Percentiles rank a stretch among this genome's conserved stretches.
phyloP scores from a whole-genome alignment of 192 early-diverging fungal genomes.

The Lunasporangiospora selenospora region DNA sequence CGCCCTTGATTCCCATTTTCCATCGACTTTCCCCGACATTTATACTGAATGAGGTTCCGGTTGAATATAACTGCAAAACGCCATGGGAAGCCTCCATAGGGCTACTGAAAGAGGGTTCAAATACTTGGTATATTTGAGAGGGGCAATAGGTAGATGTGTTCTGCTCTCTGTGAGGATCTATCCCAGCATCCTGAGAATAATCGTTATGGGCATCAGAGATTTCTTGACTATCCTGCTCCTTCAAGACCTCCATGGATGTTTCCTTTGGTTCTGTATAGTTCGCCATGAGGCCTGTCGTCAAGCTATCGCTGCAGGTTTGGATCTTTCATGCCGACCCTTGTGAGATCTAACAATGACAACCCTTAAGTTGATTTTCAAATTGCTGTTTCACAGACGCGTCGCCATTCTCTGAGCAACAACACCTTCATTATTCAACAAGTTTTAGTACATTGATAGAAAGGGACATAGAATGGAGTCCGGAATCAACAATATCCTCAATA shows the following conservation, averaged over 20 bases:
- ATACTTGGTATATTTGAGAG: conserved; percentile 22
- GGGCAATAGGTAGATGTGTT: conserved; percentile 3
- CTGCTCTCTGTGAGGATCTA: neutral
- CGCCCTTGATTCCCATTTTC: conserved; percentile 19
- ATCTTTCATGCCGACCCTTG: no score
- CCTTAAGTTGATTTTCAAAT: no score
- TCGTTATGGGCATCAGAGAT: no score
- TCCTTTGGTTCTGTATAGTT: no score
- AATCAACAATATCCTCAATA: conserved; percentile 46
- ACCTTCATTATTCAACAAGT: neutral
- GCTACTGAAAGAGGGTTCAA: conserved; percentile 6
- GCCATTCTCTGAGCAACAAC: neutral
- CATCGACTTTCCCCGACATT: conserved; percentile 35
- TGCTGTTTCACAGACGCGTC: no score
- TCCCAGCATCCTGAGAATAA: no score
- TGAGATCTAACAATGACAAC: no score
- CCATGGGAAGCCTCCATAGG: neutral
- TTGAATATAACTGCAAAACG: conserved; percentile 22
- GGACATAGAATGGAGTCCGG: conserved; percentile 34
- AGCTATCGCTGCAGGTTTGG: no score
- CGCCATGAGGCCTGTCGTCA: no score
- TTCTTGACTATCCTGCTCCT: no score
- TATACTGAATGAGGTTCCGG: conserved; percentile 17
- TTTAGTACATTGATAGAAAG: neutral
- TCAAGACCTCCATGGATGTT: no score